Evolutionary conservation across 345 rosid genomes (phyloP), one percentile per base, ranked within the genome.

Genomic region (Murraya paniculata): DNA sequence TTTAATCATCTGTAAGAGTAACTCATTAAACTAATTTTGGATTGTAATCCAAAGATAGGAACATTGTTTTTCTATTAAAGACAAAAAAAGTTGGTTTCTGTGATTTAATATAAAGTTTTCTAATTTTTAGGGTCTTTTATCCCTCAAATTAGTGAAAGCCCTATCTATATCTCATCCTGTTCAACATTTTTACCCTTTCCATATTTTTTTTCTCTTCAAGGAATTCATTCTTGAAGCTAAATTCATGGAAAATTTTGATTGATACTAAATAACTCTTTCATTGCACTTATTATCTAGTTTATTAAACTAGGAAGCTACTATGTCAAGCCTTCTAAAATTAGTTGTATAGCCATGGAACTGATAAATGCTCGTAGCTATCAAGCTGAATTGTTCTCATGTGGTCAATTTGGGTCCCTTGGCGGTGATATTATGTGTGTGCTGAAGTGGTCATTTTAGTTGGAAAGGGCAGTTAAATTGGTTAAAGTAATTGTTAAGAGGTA

Each of bases 191-290:
- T n/a, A 25, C 35, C 9, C 67, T 38, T 59, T 9, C 22, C 35
- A 14, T 57, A 33, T 21, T 6, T 48, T 35, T 72, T 27, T 28
- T 13, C 21, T 9, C 3, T 39, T 10, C 30, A 25, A 72, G 65
- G 48, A 57, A 57, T 31, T 33, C 64, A 33, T 33, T 57, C 31
- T 72, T 72, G 28, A 72, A 57, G 64, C 50, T 72, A 72, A 72
- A 56, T 72, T 72, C 31, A 72, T 3, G 9, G 30, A 18, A 13
- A 27, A 38, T 0, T 9, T 31, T 33, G 21, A 35, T 35, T 35
- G 45, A 68, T 8, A 24, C 6, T 33, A 30, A 68, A 39, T 68
- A 39, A 31, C 31, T 39, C 9, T 68, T 39, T 39, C n/a, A 14
- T 35, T 25, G 53, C 16, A 18, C 14, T 24, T 68, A 24, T 28